Evolutionary conservation across 495 filamentous ascomycete genomes (phyloP), one percentile per base, ranked within the genome.

Genomic region (Penicillium paradoxum): DNA sequence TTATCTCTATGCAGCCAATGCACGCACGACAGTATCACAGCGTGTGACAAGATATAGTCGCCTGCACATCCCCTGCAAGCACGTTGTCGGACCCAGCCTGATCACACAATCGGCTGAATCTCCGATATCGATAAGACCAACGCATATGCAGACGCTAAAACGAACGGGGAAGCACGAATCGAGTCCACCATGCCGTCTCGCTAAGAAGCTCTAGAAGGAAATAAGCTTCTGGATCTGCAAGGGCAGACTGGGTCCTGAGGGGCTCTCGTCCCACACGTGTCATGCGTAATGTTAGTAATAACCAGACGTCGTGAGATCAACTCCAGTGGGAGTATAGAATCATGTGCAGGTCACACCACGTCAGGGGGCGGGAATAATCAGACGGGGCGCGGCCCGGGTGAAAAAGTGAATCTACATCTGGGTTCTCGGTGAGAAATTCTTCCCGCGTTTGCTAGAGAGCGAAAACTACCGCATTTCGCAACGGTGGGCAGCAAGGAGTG

Each of bases 161-260:
- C 10, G 29, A 30, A 34, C 18, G 30, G 11, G 21, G 33, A 29
- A 13, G 18, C 4, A 2, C 10, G 10, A 32, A 6, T 32, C 29
- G 2, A 8, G 8, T 27, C n/a, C 19, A n/a, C 32, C 13, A 45
- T 4, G 29, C 25, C 2, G 1, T 3, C 15, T n/a, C 18, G 18
- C 44, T 48, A 37, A 3, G 25, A 27, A 27, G 32, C 32, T 25
- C 45, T 25, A 47, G 30, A 47, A 27, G 22, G 8, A 37, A 27
- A 11, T 27, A 48, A 48, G 45, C 45, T 48, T 48, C 30, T 36
- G 21, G 45, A 37, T 48, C 45, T 36, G 32, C 45, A 37, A 46
- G 7, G 32, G 21, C 2, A 48, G 11, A 6, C 29, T 32, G 33
- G n/a, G n/a, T n/a, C n/a, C 32, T 17, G 32, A 9, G 6, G 14